Conservation (phyloP, 2,329 filamentous ascomycete genomes). For the Botryotinia convoluta region DNA sequence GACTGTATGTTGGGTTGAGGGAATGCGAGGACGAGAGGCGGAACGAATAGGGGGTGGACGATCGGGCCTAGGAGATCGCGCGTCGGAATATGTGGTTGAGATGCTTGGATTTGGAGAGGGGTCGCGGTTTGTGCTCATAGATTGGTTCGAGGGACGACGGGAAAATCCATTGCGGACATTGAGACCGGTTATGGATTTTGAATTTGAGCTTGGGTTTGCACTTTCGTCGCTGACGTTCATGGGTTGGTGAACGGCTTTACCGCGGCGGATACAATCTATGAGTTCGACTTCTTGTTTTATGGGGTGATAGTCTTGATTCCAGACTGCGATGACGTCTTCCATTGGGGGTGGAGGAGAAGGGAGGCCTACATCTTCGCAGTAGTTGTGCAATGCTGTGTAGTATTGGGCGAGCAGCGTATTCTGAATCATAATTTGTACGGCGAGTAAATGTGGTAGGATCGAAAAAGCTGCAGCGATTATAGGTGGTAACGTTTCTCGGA, state of each 20-base stretch:
- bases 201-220: slow-evolving; percentile 17
- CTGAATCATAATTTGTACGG: slow-evolving; percentile 70
- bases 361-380: slow-evolving; percentile 66
- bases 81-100: slow-evolving; percentile 29
- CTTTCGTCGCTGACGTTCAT: slow-evolving; percentile 41
- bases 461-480: slow-evolving; percentile 69
- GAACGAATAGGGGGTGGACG: slow-evolving; percentile 11
- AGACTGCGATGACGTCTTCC: slow-evolving; percentile 65
- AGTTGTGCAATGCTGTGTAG: slow-evolving; percentile 74
- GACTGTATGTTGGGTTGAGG: slow-evolving; percentile 35
- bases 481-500: slow-evolving; percentile 68
- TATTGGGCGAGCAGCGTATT: slow-evolving; percentile 74
- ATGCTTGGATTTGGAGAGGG: slow-evolving; percentile 21
- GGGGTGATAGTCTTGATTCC: slow-evolving; percentile 61
- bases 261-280: slow-evolving; percentile 61
- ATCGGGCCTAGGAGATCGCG: slow-evolving; percentile 19
- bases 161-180: slow-evolving; percentile 41
- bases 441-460: slow-evolving; percentile 69
- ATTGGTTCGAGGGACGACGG: slow-evolving; percentile 45
- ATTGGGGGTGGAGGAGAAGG: slow-evolving; percentile 71
- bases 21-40: slow-evolving; percentile 12
- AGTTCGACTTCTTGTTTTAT: slow-evolving; percentile 65
- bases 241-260: slow-evolving; percentile 61
- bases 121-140: slow-evolving; percentile 22
- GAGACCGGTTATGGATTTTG: slow-evolving; percentile 34